Base-by-base conservation (phyloP, 768 basidiomycete genomes). In the Lactifluus pinguis region DNA sequence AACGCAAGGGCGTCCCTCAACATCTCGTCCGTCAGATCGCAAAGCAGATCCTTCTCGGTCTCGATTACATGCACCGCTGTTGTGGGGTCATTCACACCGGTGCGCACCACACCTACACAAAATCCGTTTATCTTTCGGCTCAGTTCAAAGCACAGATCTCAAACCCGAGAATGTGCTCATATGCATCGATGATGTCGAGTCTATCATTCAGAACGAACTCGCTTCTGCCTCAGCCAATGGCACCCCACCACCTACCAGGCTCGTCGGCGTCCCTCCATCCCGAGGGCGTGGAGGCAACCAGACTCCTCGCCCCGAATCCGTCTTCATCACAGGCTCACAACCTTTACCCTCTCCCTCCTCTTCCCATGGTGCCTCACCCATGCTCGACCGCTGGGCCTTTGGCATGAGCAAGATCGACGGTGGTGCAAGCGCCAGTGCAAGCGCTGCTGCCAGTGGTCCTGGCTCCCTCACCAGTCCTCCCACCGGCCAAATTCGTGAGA, bases 101-200 rank as follows among this genome's bases (percentile, higher is more conserved):
- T 84, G 55, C 51, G 80, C 72, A 25, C 30, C 47, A 14, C 34
- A 30, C 61, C 32, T 41, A 15, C 15, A 58, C 44, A 44, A 6
- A 21, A 21, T 38, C 11, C 51, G 30, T 41, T 41, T 42, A 38
- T 54, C 44, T 53, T 63, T 53, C 64, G 65, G 53, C 50, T 59
- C 52, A 63, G 45, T 53, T 30, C 44, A 53, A 29, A 30, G 36
- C 58, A 53, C 69, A 85, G 94, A 99, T 73, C 79, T 99, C 64
- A 98, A 98, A 72, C 97, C 95, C 0, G 97, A 98, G 73, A 98
- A 98, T 73, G 94, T 99, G 30, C 83, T 99, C 52, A 93, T 99
- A 65, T 87, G 84, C 73, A 98, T 98, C 68, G 95, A 98, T 70
- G 90, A 98, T 70, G 95, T 98, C 66, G 95, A 98, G 68, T 77